Evolutionary conservation across 2,329 filamentous ascomycete species (phyloP).

Genomic region (Chaetomium olivaceum): DNA sequence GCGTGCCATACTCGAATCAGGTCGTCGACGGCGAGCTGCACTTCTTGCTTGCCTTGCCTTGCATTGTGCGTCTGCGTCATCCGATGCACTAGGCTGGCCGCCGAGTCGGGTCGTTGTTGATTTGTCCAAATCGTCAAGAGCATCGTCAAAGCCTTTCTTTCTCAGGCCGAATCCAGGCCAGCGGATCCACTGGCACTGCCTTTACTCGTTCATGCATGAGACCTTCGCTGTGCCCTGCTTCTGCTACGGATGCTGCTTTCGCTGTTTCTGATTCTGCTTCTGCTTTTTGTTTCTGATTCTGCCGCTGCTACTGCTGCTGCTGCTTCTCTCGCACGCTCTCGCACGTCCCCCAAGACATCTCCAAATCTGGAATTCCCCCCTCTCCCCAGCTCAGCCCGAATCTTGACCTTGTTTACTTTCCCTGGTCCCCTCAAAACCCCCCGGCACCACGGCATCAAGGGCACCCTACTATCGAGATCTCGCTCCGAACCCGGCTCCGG

Average conservation of each 20-base stretch:
- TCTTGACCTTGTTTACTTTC: constrained; percentile 22
- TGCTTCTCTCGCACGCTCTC: not conserved
- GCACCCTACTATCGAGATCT: constrained; percentile 13
- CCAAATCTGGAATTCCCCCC: constrained; percentile 25
- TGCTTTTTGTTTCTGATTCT: not conserved
- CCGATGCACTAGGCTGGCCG: constrained; percentile 17
- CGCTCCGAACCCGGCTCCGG: constrained; percentile 22
- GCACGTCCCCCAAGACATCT: constrained; percentile 39
- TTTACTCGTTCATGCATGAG: constrained; percentile 40
- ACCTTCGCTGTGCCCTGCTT: constrained; percentile 31
- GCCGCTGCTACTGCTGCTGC: not conserved
- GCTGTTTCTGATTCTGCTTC: not conserved
- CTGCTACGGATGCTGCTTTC: no score
- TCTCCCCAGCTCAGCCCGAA: constrained; percentile 21
- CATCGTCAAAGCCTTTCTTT: constrained; percentile 7
- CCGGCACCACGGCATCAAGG: constrained; percentile 11
- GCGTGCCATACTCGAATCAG: constrained; percentile 6
- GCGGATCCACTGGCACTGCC: constrained; percentile 30
- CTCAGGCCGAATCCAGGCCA: not conserved
- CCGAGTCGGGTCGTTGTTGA: constrained; percentile 21
- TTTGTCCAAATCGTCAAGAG: constrained; percentile 3
- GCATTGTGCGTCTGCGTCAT: constrained; percentile 25
- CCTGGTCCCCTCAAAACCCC: not conserved
- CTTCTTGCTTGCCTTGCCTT: constrained; percentile 16
- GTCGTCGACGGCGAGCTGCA: constrained; percentile 16